Evolutionary conservation across 768 basidiomycete genomes (phyloP), one percentile per base, ranked within the genome.

Genomic region (Piloderma croceum): DNA sequence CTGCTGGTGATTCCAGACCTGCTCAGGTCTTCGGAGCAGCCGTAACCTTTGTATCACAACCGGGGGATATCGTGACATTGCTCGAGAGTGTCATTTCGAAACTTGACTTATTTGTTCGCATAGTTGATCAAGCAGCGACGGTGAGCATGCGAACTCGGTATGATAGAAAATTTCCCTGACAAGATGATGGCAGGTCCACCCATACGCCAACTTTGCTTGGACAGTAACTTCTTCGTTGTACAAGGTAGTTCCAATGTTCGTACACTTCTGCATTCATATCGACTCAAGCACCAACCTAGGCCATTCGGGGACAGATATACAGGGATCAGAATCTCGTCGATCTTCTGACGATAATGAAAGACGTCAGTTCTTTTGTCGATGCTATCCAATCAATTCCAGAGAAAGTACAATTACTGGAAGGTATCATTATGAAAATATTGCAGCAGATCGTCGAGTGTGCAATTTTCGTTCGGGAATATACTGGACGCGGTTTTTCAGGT

Each of bases 381-480:
- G 41, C 43, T 7, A 39, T 63, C 22, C 46, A 46, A 20, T 43
- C 35, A 5, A 51, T 61, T 11, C 54, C 59, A 6, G 53, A 61
- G 34, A 61, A 38, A 31, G 51, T 63, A 25, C 49, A 46, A n/a
- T 11, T 23, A 2, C 52, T 63, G 3, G 54, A 61, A 27, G 41
- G 39, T 22, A 59, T 44, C 12, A 55, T 61, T 32, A 47, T 47
- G 9, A 45, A 38, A 1, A 34, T 61, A 19, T 31, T 63, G 3
- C 45, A 46, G 2, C 60, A 63, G 27, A 61, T 61, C 2, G 48
- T 62, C 3, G 60, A 61, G 44, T 61, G 60, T 10, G 53, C 39
- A 22, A 48, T 61, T 47, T 61, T 61, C 36, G 40, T 61, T 34
- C 61, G 50, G 9, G 61, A 61, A 39, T 61, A 51, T 31, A 50